These are phyloP conservation scores for Polytolypa hystricis DNA, from an alignment of 2,329 filamentous ascomycete genomes.

Conservation along the genomic window DNA sequence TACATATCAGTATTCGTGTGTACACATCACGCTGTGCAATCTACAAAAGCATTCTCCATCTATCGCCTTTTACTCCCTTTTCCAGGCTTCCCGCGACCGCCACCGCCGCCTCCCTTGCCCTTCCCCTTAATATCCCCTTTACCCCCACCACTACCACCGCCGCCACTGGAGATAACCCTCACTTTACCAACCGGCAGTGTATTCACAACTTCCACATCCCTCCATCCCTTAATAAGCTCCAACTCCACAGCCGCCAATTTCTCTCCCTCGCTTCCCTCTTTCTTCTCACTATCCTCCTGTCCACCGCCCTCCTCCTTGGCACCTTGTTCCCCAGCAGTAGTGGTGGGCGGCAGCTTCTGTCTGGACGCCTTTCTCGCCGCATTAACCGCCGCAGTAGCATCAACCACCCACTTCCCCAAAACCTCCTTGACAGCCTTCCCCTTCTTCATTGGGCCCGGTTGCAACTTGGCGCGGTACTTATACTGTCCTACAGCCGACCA, in stretches of 20 bases:
- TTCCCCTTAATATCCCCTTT: slow-evolving; percentile 12
- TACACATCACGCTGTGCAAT: too few relatives aligned
- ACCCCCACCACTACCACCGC: slow-evolving; percentile 22
- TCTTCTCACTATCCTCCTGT: slow-evolving; percentile 52
- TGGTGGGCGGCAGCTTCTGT: slow-evolving; percentile 19
- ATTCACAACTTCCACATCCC: slow-evolving; percentile 45
- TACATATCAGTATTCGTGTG: too few relatives aligned
- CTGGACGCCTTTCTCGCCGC: slow-evolving; percentile 37
- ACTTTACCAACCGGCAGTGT: slow-evolving; percentile 26
- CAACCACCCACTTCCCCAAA: slow-evolving; percentile 65
- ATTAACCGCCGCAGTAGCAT: slow-evolving; percentile 33
- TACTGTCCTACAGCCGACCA: slow-evolving; percentile 54
- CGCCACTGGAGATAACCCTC: slow-evolving; percentile 29
- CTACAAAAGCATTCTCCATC: slow-evolving; percentile 13
- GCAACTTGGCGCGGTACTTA: slow-evolving; percentile 93
- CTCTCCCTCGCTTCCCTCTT: neutral
- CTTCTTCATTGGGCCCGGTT: slow-evolving; percentile 82
- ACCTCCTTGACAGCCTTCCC: slow-evolving; percentile 90
- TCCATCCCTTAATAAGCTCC: slow-evolving; percentile 72
- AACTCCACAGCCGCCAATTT: slow-evolving; percentile 70
- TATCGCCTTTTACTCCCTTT: slow-evolving; percentile 29
- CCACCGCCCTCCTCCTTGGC: slow-evolving; percentile 45
- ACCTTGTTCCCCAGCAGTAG: neutral
- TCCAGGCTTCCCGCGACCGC: slow-evolving; percentile 23
- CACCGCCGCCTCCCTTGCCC: slow-evolving; percentile 17